Conservation (phyloP, 2,329 filamentous ascomycete genomes). For the Cladosporium sp. region DNA sequence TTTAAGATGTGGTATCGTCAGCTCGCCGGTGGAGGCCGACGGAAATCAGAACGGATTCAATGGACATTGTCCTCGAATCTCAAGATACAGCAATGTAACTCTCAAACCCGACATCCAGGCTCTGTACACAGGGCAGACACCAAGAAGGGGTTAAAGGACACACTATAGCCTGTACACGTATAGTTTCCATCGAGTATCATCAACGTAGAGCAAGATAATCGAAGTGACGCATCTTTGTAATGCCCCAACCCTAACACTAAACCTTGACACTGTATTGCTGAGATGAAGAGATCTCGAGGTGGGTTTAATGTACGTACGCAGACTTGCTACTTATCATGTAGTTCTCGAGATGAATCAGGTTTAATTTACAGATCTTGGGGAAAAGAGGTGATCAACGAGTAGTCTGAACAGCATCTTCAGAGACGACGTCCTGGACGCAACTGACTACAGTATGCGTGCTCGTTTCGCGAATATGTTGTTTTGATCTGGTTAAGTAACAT, state of each 20-base stretch:
- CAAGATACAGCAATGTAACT: background rate
- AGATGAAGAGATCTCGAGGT: background rate
- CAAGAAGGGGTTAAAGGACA: too few species aligned
- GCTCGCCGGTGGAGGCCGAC: background rate
- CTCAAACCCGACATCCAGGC: background rate
- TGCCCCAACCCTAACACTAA: background rate
- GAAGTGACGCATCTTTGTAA: background rate
- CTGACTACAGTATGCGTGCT: too few species aligned
- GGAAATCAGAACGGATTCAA: background rate
- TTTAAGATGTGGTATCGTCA: background rate
- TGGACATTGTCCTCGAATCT: background rate
- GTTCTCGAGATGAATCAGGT: too few species aligned
- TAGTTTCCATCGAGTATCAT: background rate
- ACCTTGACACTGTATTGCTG: background rate
- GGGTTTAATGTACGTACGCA: background rate
- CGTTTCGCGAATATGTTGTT: too few species aligned
- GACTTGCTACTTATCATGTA: background rate
- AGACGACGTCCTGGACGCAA: too few species aligned
- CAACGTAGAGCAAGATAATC: background rate
- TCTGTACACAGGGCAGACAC: background rate
- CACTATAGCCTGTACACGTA: background rate
- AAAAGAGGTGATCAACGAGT: too few species aligned
- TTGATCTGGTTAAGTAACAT: background rate
- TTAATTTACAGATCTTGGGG: too few species aligned
- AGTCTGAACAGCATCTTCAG: too few species aligned